These are phyloP conservation scores for Sclerotinia glacialis DNA, from an alignment of 2,329 filamentous ascomycete species.

Conservation along the genomic window DNA sequence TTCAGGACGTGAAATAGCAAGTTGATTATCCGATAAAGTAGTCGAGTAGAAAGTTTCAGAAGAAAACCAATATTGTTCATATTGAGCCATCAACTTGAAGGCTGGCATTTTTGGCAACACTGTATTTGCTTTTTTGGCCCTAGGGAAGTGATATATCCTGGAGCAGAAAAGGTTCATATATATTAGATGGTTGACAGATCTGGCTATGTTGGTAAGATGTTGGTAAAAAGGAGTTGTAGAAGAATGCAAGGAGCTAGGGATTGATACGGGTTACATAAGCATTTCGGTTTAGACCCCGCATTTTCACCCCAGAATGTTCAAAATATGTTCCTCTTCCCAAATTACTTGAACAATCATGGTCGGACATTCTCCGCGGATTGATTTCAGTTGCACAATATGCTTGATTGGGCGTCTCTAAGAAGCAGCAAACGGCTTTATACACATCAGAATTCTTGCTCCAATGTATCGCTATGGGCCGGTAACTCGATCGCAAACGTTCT, in stretches of 20 bases:
- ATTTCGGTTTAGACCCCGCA: neutral
- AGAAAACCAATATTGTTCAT: no score
- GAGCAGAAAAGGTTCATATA: no score
- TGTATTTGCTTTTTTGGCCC: fast-evolving
- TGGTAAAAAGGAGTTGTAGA: neutral
- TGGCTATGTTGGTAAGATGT: no score
- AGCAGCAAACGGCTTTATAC: neutral
- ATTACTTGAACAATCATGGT: no score
- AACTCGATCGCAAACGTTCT: neutral
- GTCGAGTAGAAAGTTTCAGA: neutral
- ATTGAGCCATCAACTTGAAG: neutral
- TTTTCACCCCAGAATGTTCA: neutral
- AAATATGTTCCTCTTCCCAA: no score
- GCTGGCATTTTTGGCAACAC: neutral
- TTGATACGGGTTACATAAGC: neutral
- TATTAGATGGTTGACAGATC: no score
- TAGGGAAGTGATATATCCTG: fast-evolving
- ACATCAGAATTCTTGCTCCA: neutral
- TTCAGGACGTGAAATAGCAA: no score
- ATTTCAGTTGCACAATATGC: neutral
- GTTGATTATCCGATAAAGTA: no score
- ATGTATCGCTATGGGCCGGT: neutral
- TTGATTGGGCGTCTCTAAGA: neutral
- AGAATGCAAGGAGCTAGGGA: neutral
- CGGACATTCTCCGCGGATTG: neutral